A percentile compares a stretch with the other conserved stretches of the same genome.
These are phyloP conservation scores for Penicillium concentricum DNA, from an alignment of 2,329 filamentous ascomycete genomes.

Conservation along the genomic window DNA sequence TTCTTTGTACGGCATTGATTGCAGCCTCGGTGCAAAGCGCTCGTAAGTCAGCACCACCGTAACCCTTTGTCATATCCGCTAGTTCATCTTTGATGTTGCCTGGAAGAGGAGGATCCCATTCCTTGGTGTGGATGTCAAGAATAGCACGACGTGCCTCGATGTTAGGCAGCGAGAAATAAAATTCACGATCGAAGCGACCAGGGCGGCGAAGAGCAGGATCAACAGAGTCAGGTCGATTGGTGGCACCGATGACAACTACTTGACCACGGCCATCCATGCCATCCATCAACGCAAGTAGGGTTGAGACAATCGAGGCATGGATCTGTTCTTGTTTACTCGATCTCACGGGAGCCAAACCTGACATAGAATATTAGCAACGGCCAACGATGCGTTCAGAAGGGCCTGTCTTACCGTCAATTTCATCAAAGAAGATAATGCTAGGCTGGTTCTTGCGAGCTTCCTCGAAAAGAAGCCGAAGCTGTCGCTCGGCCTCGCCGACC, in stretches of 20 bases:
- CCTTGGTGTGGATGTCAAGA: slow-evolving; percentile 90
- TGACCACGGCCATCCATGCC: slow-evolving; percentile 98
- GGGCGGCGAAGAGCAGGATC: slow-evolving; percentile 92
- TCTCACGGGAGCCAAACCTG: slow-evolving; percentile 78
- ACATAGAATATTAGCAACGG: slow-evolving; percentile 9
- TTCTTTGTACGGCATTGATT: slow-evolving; percentile 90
- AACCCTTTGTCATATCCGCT: slow-evolving; percentile 85
- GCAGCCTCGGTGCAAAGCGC: slow-evolving; percentile 95
- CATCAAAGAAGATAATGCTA: slow-evolving; percentile 99
- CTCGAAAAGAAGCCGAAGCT: slow-evolving; percentile 89
- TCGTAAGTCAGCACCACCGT: slow-evolving; percentile 90
- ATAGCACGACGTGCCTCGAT: slow-evolving; percentile 78
- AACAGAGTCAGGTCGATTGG: slow-evolving; percentile 93
- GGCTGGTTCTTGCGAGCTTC: slow-evolving; percentile 94
- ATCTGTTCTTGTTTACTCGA: slow-evolving; percentile 99
- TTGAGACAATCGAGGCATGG: slow-evolving; percentile 95
- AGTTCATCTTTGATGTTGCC: slow-evolving; percentile 77
- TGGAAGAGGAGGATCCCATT: slow-evolving; percentile 78
- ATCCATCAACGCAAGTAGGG: slow-evolving; percentile 90
- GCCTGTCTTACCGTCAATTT: slow-evolving; percentile 74
- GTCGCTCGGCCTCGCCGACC: slow-evolving; percentile 97
- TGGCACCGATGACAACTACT: slow-evolving; percentile 98
- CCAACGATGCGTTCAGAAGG: not conserved
- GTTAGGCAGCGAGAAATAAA: slow-evolving; percentile 93
- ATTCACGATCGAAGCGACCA: slow-evolving; percentile 94